Evolutionary conservation across 208 protist species (phyloP), one percentile per base, ranked within the genome.

Genomic region (Wallacemonas sp.): DNA sequence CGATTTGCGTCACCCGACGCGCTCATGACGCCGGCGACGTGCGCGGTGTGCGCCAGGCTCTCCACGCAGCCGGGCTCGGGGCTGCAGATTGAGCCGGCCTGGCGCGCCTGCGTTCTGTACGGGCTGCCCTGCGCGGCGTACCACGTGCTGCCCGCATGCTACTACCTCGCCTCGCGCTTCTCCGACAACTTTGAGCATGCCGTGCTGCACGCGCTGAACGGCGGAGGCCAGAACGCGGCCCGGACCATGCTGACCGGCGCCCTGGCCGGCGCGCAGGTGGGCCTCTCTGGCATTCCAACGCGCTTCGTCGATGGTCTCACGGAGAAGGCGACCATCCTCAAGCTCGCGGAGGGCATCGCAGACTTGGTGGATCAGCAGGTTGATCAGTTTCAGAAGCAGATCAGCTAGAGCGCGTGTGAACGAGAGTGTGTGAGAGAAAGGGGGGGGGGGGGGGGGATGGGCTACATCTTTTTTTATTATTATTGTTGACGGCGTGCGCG

Each of bases 141-240:
- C 49, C 69, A 80, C 57, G 46, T 80, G 29, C 61, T 80, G 11
- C 75, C 75, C 4, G 75, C 75, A 1, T 67, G 48, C 14, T 80
- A 80, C 63, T 80, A 76, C 61, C 69, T 80, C 41, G 16, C 69
- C n/a, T 68, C 75, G 12, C 75, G 75, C 63, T 80, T 76, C 61
- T 57, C 52, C 16, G 29, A 68, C 32, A 48, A 65, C 49, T 80
- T 80, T 61, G 75, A 80, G 61, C 48, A 69, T 3, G 75, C 69
- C 1, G 75, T 80, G 38, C 69, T 76, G 33, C 63, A 72, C 22
- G 75, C 75, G 11, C 25, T 80, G 14, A 80, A 80, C 55, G 75
- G 75, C 18, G 75, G 75, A 10, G 69, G 69, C 0, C 75, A 80
- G 65, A 80, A 80, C 65, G 70, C 64, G 31, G 75, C 75, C 1